Evolutionary conservation across 768 basidiomycete genomes (phyloP).

Genomic region (Phanerochaete carnosa): DNA sequence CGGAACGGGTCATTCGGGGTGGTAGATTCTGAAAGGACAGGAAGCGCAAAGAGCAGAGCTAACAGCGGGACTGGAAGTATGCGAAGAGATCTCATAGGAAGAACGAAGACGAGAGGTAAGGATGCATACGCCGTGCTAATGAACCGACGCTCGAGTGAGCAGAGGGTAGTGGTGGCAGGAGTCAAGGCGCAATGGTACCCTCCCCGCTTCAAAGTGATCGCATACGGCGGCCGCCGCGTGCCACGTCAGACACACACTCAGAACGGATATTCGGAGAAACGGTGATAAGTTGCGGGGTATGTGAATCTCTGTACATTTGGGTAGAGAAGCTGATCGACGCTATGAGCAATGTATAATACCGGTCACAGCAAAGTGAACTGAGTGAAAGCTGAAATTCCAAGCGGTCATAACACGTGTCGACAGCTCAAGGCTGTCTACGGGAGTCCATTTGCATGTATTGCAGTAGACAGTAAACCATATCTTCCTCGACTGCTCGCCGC

Average conservation of each 20-base stretch:
- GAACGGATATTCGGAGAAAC: not conserved
- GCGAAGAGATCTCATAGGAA: conserved; percentile 12
- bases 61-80: conserved; percentile 32
- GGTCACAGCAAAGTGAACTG: conserved; percentile 20
- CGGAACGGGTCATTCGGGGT: conserved; percentile 60
- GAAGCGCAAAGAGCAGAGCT: conserved; percentile 35
- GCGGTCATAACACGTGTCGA: conserved; percentile 4
- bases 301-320: not conserved
- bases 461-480: not conserved
- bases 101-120: not conserved
- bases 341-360: conserved; percentile 16
- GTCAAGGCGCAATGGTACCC: not conserved
- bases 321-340: conserved; percentile 10
- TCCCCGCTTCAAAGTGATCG: conserved; percentile 2
- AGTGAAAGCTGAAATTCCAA: conserved; percentile 8
- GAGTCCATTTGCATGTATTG: not conserved
- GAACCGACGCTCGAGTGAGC: conserved; percentile 10
- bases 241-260: conserved; percentile 13
- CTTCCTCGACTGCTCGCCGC: not conserved
- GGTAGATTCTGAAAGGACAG: conserved; percentile 30
- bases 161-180: conserved; percentile 3
- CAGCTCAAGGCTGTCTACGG: not conserved
- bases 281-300: not conserved
- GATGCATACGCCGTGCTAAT: conserved; percentile 7
- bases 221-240: not conserved